These are phyloP conservation scores for Mrakia hoshinonis DNA, from an alignment of 768 basidiomycete genomes.

Conservation along the genomic window DNA sequence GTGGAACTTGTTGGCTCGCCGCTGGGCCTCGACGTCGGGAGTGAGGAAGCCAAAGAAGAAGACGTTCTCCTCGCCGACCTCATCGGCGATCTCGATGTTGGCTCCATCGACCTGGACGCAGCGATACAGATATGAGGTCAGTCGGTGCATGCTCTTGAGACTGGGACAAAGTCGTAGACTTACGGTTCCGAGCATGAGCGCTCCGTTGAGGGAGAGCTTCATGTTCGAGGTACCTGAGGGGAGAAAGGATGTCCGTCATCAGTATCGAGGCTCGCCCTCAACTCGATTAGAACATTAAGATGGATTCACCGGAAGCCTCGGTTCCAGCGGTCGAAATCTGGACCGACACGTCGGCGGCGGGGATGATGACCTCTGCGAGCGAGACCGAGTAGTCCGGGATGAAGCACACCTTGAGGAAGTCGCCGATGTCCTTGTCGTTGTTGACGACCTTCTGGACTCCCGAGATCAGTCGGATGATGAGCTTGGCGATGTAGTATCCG, in stretches of 20 bases:
- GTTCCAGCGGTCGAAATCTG: conserved; percentile 98
- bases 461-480: conserved; percentile 71
- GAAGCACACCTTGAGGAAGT: conserved; percentile 81
- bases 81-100: conserved; percentile 78
- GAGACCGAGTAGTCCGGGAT: conserved; percentile 87
- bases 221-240: conserved; percentile 38
- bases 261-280: no score
- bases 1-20: conserved; percentile 77
- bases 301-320: conserved; percentile 55
- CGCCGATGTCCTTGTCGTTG: conserved; percentile 70
- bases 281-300: conserved; percentile 53
- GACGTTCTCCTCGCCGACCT: conserved; percentile 84
- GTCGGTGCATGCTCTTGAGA: background rate
- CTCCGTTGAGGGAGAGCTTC: conserved; percentile 78
- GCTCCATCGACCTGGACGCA: conserved; percentile 61
- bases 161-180: background rate
- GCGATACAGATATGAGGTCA: background rate
- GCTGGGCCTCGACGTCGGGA: conserved; percentile 72
- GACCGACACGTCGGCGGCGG: conserved; percentile 85
- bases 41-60: conserved; percentile 63
- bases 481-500: conserved; percentile 74
- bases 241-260: conserved; percentile 28
- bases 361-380: conserved; percentile 71
- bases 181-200: conserved; percentile 63
- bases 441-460: conserved; percentile 74